A percentile compares a stretch with the other conserved stretches of the same genome.
These are phyloP conservation scores for Pulveroboletus sp. DNA, from an alignment of 768 basidiomycete genomes.

Conservation along the genomic window DNA sequence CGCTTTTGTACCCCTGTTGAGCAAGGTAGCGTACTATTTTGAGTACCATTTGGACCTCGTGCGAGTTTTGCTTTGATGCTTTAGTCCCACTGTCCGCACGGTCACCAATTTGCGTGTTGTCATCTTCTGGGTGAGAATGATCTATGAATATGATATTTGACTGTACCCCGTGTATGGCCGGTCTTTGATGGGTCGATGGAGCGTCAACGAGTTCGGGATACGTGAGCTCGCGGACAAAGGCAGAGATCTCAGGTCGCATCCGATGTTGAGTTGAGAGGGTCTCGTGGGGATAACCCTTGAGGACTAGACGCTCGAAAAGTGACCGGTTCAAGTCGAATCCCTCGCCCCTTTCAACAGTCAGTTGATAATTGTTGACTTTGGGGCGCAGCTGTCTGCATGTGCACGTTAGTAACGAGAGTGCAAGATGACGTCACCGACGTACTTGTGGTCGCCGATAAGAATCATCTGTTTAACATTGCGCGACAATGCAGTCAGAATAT, in stretches of 20 bases:
- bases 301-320: constrained; percentile 65
- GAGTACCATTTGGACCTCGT: constrained; percentile 60
- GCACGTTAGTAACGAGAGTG: not conserved
- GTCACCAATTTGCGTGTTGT: constrained; percentile 38
- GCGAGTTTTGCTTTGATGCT: constrained; percentile 58
- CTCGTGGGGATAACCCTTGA: constrained; percentile 58
- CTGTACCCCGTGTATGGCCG: constrained; percentile 50
- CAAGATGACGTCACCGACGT: constrained; percentile 1
- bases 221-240: constrained; percentile 59
- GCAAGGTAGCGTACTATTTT: constrained; percentile 63
- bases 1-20: constrained; percentile 65
- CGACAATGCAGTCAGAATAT: constrained; percentile 58
- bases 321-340: constrained; percentile 66
- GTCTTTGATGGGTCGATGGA: constrained; percentile 42
- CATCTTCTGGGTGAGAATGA: constrained; percentile 57
- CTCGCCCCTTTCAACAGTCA: constrained; percentile 68
- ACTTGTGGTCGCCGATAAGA: constrained; percentile 75
- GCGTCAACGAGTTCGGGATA: constrained; percentile 66
- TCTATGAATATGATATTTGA: constrained; percentile 63
- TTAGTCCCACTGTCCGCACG: constrained; percentile 41
- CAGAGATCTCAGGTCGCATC: constrained; percentile 72
- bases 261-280: constrained; percentile 60
- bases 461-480: constrained; percentile 48
- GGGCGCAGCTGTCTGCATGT: constrained; percentile 60
- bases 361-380: constrained; percentile 61